Evolutionary conservation across 2,329 filamentous ascomycete species (phyloP).

Genomic region (Xylariales sp.): DNA sequence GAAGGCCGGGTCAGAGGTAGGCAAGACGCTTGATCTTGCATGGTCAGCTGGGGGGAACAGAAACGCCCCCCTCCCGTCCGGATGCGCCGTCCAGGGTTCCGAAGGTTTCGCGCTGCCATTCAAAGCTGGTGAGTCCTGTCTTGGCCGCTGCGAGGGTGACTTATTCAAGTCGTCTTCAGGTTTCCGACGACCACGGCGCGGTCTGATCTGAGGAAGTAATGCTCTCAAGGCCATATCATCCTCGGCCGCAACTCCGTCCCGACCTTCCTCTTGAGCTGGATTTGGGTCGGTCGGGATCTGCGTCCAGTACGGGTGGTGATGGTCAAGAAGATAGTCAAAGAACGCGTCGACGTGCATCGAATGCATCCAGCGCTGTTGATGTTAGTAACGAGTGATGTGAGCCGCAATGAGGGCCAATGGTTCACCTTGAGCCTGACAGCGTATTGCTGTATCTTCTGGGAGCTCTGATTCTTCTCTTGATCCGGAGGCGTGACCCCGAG

Average conservation of each 20-base stretch:
- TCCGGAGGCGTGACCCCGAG: conserved; percentile 86
- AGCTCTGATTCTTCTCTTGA: conserved; percentile 76
- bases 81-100: conserved; percentile 45
- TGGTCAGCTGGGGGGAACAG: conserved; percentile 32
- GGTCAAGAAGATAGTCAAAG: conserved; percentile 81
- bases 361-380: conserved; percentile 79
- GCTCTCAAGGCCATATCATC: conserved; percentile 86
- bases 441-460: conserved; percentile 93
- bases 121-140: conserved; percentile 45
- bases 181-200: conserved; percentile 57
- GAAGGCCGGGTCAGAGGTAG: conserved; percentile 28
- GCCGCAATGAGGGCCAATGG: neutral
- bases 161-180: conserved; percentile 53
- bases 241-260: conserved; percentile 79
- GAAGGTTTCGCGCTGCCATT: conserved; percentile 34
- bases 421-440: conserved; percentile 82
- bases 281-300: conserved; percentile 64
- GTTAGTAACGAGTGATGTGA: neutral
- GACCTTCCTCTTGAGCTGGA: conserved; percentile 57
- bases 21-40: conserved; percentile 31
- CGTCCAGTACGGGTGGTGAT: conserved; percentile 74
- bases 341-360: conserved; percentile 94
- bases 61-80: conserved; percentile 34
- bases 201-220: conserved; percentile 71
- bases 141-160: conserved; percentile 54